Base-by-base conservation (phyloP, 2,329 filamentous ascomycete species). In the Claviceps humidiphila region DNA sequence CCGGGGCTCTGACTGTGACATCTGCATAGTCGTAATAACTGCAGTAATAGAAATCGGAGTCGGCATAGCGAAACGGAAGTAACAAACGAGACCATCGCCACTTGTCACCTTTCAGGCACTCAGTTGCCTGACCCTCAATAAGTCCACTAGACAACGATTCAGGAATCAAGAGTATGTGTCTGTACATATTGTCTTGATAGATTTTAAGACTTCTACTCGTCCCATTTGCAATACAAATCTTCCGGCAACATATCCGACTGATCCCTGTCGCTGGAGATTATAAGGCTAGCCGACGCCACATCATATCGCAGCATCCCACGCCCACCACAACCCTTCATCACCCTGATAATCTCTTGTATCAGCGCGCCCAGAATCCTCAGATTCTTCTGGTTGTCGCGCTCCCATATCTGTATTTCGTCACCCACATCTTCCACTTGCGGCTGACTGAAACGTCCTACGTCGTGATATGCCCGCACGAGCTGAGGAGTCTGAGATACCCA, bases 401-500 rank as follows among this genome's bases (percentile, higher is more conserved):
- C 68, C 71, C 70, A 73, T 24, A 14, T 53, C 30, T 55, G 54
- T 41, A 72, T 59, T 6, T 63, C 54, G 17, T 17, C 38, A 3
- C 57, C 47, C 13, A 73, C 61, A 56, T 72, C 60, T 59, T 72
- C 62, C 50, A 57, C 38, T 39, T 8, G 34, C 42, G 64, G 60
- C 16, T 43, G 30, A 13, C 53, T 14, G 54, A 75, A 74, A 1
- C 51, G 17, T 39, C 71, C 71, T 1, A 53, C 52, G 3, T 57
- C 45, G 55, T 74, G 69, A 55, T 73, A 71, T 1, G 70, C 71
- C 38, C 67, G 65, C n/a, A 74, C 69, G 37, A 75, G 68, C 42
- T 70, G 71, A 1, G 68, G 67, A 1, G 72, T 75, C 59, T 75
- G 71, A 4, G 69, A 74, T 14, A 65, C 55, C 71, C 71, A 75